Evolutionary conservation across 2,329 filamentous ascomycete genomes (phyloP).

Genomic region (Davidsoniella neocaledoniae): DNA sequence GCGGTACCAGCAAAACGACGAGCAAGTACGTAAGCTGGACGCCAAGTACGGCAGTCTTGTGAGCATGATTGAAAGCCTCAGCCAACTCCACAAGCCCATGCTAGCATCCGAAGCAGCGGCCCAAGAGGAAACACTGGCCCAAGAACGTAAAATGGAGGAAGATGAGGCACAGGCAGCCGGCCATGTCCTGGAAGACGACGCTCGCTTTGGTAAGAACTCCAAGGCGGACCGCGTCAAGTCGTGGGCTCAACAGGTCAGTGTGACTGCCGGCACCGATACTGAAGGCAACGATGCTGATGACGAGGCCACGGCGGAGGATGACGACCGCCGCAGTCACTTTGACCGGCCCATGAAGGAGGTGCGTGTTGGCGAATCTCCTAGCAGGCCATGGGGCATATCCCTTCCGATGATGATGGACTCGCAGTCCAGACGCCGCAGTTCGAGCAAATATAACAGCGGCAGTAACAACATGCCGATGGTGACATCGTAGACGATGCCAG

Average conservation of each 20-base stretch:
- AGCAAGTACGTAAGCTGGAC: slow-evolving; percentile 73
- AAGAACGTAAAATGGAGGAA: slow-evolving; percentile 17
- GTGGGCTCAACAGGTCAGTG: slow-evolving; percentile 68
- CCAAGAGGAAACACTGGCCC: slow-evolving; percentile 24
- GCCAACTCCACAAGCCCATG: slow-evolving; percentile 76
- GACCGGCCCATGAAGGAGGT: slow-evolving; percentile 76
- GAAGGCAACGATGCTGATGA: slow-evolving; percentile 17
- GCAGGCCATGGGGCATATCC: slow-evolving; percentile 79
- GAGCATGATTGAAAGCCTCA: slow-evolving; percentile 85
- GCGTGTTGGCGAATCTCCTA: slow-evolving; percentile 84
- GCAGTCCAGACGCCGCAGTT: no score
- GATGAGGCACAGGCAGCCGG: slow-evolving; percentile 27
- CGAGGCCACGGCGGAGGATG: slow-evolving; percentile 25
- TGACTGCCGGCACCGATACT: slow-evolving; percentile 22
- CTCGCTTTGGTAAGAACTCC: neutral
- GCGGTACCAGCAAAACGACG: slow-evolving; percentile 73
- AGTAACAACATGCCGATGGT: no score
- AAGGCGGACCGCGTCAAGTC: slow-evolving; percentile 56
- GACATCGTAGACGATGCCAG: neutral
- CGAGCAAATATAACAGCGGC: no score
- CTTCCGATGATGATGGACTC: slow-evolving; percentile 41
- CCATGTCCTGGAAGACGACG: neutral
- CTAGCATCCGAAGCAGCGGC: slow-evolving; percentile 39
- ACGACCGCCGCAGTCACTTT: slow-evolving; percentile 56
- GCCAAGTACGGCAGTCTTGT: slow-evolving; percentile 86